These are phyloP conservation scores for Hamamelis virginiana DNA, from an alignment of 164 flowering plant species.

Conservation along the genomic window DNA sequence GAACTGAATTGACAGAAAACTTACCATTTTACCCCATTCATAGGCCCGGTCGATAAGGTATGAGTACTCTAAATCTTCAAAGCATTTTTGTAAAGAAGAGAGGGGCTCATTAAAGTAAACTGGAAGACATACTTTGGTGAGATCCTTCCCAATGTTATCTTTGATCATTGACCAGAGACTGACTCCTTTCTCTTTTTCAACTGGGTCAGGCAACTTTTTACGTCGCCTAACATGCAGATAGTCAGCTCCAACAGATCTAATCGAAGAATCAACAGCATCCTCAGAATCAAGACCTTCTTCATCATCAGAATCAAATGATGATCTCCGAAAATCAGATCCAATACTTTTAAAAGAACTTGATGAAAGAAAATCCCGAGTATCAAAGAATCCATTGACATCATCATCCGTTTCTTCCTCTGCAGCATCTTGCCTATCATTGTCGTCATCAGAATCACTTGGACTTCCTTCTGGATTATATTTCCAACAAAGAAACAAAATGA, in stretches of 20 bases:
- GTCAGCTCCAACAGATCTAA: slow-evolving; percentile 18
- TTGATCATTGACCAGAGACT: slow-evolving; percentile 43
- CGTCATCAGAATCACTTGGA: slow-evolving; percentile 29
- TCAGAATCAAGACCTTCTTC: slow-evolving; percentile 14
- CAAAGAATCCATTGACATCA: slow-evolving; percentile 25
- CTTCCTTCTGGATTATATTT: slow-evolving; percentile 22
- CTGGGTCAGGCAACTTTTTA: slow-evolving; percentile 37
- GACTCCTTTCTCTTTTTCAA: slow-evolving; percentile 35
- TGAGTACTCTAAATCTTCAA: slow-evolving; percentile 41
- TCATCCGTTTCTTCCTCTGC: slow-evolving; percentile 33
- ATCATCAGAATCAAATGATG: slow-evolving; percentile 22
- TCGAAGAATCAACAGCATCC: slow-evolving; percentile 14
- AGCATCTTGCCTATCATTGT: slow-evolving; percentile 22
- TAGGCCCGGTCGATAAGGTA: slow-evolving; percentile 34
- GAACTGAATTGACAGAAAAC: background rate
- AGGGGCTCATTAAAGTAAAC: slow-evolving; percentile 41
- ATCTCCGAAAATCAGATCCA: slow-evolving; percentile 20
- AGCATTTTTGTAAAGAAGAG: slow-evolving; percentile 35
- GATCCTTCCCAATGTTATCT: slow-evolving; percentile 39
- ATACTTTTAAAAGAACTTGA: slow-evolving; percentile 30
- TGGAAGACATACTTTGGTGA: slow-evolving; percentile 37
- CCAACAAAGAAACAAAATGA: background rate
- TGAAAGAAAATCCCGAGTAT: slow-evolving; percentile 27
- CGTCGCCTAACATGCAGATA: slow-evolving; percentile 26
- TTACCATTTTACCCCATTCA: slow-evolving; percentile 36